Conservation (phyloP, 202 grass and related monocot genomes). For the Hordeum pubiflorum region DNA sequence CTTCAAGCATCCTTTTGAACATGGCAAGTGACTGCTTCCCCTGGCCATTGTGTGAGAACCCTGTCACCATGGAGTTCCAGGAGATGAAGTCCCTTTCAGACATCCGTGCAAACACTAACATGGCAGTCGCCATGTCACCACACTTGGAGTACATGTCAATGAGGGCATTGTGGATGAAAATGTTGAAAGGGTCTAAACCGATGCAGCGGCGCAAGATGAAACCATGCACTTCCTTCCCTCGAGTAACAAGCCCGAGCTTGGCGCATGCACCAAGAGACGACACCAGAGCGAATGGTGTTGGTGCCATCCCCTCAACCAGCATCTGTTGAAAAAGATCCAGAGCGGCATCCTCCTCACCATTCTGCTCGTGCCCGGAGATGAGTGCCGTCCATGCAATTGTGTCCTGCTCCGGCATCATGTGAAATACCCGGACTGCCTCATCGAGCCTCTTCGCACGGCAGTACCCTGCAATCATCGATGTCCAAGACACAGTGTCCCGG, state of each 20-base stretch:
- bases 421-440: slow-evolving; percentile 31
- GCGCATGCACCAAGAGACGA: slow-evolving; percentile 48
- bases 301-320: slow-evolving; percentile 31
- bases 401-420: slow-evolving; percentile 36
- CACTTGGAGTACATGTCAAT: slow-evolving; percentile 69
- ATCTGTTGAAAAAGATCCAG: slow-evolving; percentile 39
- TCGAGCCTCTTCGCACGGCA: slow-evolving; percentile 26
- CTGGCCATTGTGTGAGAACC: slow-evolving; percentile 59
- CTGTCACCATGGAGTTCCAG: slow-evolving; percentile 74
- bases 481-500: slow-evolving; percentile 41
- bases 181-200: slow-evolving; percentile 46
- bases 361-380: slow-evolving; percentile 67
- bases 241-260: slow-evolving; percentile 31
- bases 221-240: slow-evolving; percentile 57
- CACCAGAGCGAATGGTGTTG: slow-evolving; percentile 42
- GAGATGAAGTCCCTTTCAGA: slow-evolving; percentile 48
- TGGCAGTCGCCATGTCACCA: slow-evolving; percentile 28
- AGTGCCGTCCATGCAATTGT: slow-evolving; percentile 49
- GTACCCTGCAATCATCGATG: slow-evolving; percentile 46
- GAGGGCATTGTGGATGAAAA: slow-evolving; percentile 53
- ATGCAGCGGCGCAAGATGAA: slow-evolving; percentile 35
- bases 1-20: slow-evolving; percentile 55
- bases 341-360: slow-evolving; percentile 43
- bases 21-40: slow-evolving; percentile 44
- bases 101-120: slow-evolving; percentile 36